Conservation (phyloP, 1,139 yeast species). For the Kurtzmaniella natalensis region DNA sequence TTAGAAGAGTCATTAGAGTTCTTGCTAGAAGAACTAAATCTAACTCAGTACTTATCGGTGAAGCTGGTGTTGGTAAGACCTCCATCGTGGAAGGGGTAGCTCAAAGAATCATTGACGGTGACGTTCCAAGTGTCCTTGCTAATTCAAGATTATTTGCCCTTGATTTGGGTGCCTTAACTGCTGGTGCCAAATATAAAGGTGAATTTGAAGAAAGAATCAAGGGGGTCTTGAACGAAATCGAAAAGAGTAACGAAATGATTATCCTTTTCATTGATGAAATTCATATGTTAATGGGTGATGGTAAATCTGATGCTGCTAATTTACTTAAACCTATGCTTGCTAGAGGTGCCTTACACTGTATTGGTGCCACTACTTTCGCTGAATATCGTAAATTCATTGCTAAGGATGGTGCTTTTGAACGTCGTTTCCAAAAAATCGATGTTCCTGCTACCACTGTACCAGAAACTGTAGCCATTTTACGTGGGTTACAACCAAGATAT, state of each 20-base stretch:
- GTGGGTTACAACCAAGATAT: conserved; percentile 94
- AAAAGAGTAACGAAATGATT: conserved; percentile 80
- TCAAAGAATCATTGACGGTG: conserved; percentile 92
- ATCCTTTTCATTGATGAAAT: conserved; percentile 92
- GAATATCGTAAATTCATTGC: conserved; percentile 91
- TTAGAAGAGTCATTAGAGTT: conserved; percentile 89
- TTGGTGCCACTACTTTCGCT: conserved; percentile 95
- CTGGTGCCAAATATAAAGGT: conserved; percentile 98
- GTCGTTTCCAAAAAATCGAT: conserved; percentile 96
- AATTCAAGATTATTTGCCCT: conserved; percentile 78
- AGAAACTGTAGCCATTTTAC: conserved; percentile 91
- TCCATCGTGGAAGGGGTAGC: conserved; percentile 98
- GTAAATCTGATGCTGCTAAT: conserved; percentile 91
- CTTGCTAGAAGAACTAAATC: conserved; percentile 94
- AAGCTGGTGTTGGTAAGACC: conserved; percentile 99
- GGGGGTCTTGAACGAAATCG: conserved; percentile 92
- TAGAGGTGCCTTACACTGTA: conserved; percentile 92
- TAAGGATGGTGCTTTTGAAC: conserved; percentile 97
- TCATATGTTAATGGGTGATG: conserved; percentile 99
- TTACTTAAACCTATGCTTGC: conserved; percentile 96
- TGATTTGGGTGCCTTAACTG: conserved; percentile 93
- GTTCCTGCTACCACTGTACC: conserved; percentile 90
- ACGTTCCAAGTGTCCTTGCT: conserved; percentile 84
- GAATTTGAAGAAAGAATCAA: conserved; percentile 97
- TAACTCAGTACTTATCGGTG: conserved; percentile 95